phyloP scores from a whole-genome alignment of 768 basidiomycete species.

The Leucogyrophana mollusca region DNA sequence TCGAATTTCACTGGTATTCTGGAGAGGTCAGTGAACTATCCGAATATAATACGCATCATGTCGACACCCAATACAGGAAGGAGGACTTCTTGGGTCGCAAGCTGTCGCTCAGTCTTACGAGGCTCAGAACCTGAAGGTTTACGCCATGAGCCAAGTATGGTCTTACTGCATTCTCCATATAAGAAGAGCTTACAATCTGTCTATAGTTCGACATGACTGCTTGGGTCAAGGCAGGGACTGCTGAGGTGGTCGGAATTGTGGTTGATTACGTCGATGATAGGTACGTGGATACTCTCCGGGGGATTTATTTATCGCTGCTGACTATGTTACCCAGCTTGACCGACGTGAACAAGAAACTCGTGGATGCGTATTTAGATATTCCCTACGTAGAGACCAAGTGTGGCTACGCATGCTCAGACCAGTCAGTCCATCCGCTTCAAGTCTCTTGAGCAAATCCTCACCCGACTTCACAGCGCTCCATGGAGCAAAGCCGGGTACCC shows the following conservation, averaged over 20 bases:
- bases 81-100: constrained; percentile 85
- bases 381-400: constrained; percentile 84
- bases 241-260: constrained; percentile 81
- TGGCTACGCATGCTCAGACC: constrained; percentile 93
- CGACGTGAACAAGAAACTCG: constrained; percentile 70
- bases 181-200: constrained; percentile 22
- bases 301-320: constrained; percentile 21
- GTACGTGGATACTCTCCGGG: constrained; percentile 37
- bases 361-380: constrained; percentile 78
- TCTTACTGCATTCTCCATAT: not conserved
- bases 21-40: constrained; percentile 37
- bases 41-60: constrained; percentile 1
- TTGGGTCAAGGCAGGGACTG: constrained; percentile 84
- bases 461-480: constrained; percentile 52
- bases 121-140: constrained; percentile 14
- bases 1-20: constrained; percentile 52
- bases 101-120: constrained; percentile 82
- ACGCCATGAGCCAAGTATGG: constrained; percentile 32
- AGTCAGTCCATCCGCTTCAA: constrained; percentile 50
- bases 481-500: constrained; percentile 88
- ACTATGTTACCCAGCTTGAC: constrained; percentile 57
- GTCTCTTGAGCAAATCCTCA: constrained; percentile 23
- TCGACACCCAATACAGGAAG: constrained; percentile 56
- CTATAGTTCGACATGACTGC: constrained; percentile 88
- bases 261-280: constrained; percentile 77